These are phyloP conservation scores for Salvia miltiorrhiza DNA, from an alignment of 257 asterid species.

Conservation along the genomic window DNA sequence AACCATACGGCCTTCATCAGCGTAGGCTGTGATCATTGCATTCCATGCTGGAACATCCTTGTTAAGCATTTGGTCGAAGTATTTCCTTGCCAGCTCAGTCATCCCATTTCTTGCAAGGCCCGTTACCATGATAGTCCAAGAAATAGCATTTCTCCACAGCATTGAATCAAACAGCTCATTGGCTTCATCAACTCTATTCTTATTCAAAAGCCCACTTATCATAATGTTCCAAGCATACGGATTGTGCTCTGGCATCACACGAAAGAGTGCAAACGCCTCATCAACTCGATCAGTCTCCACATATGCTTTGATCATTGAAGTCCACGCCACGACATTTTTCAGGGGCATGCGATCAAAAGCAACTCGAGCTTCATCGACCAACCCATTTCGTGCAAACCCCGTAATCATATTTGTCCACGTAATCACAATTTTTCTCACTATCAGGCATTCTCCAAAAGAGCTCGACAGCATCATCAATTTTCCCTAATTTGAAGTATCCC, in stretches of 20 bases:
- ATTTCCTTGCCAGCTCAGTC: conserved; percentile 44
- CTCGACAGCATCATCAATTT: conserved; percentile 42
- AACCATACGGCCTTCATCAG: conserved; percentile 19
- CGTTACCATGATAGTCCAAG: conserved; percentile 60
- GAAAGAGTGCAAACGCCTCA: conserved; percentile 47
- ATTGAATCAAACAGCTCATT: conserved; percentile 38
- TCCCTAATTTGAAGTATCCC: conserved; percentile 47
- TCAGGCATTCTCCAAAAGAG: conserved; percentile 48
- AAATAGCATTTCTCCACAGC: conserved; percentile 50
- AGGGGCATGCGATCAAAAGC: conserved; percentile 48
- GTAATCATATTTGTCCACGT: conserved; percentile 48
- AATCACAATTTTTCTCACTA: conserved; percentile 40
- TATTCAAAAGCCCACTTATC: conserved; percentile 45
- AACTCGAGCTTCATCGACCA: conserved; percentile 45
- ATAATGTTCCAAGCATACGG: conserved; percentile 52
- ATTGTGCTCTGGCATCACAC: conserved; percentile 42
- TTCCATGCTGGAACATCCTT: conserved; percentile 66
- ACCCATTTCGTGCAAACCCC: conserved; percentile 48
- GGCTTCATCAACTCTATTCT: conserved; percentile 43
- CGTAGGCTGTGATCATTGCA: conserved; percentile 55
- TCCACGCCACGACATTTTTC: conserved; percentile 51
- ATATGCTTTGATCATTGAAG: conserved; percentile 51
- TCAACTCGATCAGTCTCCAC: conserved; percentile 36
- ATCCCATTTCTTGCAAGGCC: conserved; percentile 55
- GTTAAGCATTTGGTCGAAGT: conserved; percentile 55